Conservation (phyloP, 2,329 filamentous ascomycete species). For the Dactylella cylindrospora region DNA sequence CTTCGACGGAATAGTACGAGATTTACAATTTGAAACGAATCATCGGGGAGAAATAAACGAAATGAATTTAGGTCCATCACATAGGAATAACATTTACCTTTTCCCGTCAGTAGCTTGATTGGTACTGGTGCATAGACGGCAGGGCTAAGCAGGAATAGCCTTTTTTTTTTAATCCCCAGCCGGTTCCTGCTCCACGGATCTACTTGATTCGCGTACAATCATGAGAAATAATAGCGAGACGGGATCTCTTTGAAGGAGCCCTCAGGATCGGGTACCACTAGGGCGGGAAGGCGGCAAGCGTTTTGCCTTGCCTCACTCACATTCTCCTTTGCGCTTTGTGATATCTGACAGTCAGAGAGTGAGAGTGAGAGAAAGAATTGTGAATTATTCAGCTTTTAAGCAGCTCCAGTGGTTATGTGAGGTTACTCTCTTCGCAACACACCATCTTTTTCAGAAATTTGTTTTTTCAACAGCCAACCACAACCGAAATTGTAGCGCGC, state of each 20-base stretch:
- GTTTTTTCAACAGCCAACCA: slow-evolving; percentile 31
- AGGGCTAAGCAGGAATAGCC: slow-evolving; percentile 2
- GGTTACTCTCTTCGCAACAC: too few relatives aligned
- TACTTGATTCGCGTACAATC: slow-evolving; percentile 18
- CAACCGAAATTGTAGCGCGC: slow-evolving; percentile 28
- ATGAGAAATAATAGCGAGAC: slow-evolving; percentile 14
- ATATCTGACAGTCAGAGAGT: too few relatives aligned
- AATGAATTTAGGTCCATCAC: slow-evolving; percentile 43
- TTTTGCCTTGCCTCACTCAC: too few relatives aligned
- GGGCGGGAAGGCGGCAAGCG: slow-evolving; percentile 26
- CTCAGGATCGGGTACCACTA: slow-evolving; percentile 24
- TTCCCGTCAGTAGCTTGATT: not conserved
- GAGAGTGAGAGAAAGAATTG: too few relatives aligned
- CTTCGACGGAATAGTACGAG: too few relatives aligned
- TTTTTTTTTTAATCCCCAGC: slow-evolving; percentile 1
- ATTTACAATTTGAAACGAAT: slow-evolving; percentile 16
- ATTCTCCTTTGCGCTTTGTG: too few relatives aligned
- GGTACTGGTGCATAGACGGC: not conserved
- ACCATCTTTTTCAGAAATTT: slow-evolving; percentile 28
- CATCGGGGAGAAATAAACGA: slow-evolving; percentile 28
- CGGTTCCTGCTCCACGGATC: not conserved
- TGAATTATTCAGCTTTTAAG: too few relatives aligned
- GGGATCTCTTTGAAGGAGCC: slow-evolving; percentile 19
- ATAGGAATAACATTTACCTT: slow-evolving; percentile 8
- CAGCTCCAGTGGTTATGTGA: too few relatives aligned